Evolutionary conservation across 805 yeast genomes (phyloP).

Genomic region (Candida yuanshanica): DNA sequence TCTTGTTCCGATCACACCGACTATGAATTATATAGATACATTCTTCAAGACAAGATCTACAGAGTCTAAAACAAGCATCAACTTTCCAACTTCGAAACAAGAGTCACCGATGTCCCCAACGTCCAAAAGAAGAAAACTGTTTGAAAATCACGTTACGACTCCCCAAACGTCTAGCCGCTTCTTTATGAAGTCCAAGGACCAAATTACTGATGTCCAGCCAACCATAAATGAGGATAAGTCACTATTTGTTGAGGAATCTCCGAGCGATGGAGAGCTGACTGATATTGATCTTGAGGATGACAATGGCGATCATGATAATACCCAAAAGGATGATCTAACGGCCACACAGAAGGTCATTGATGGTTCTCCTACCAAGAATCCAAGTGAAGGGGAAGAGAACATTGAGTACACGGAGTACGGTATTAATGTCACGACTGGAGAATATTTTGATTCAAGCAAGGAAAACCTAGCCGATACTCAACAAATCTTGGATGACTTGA

Average conservation of each 20-base stretch:
- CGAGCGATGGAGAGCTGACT: constrained; percentile 25
- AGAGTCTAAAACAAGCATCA: neutral
- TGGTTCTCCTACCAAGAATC: too few species aligned
- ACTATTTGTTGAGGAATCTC: constrained; percentile 1
- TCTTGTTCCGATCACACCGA: neutral
- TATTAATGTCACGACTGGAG: neutral
- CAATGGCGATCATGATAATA: neutral
- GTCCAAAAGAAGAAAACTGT: constrained; percentile 16
- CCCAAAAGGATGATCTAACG: neutral
- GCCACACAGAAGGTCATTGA: too few species aligned
- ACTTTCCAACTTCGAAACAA: neutral
- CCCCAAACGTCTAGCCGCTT: neutral
- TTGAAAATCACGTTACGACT: neutral
- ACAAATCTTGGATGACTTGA: neutral
- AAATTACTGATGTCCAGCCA: neutral
- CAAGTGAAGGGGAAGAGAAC: neutral
- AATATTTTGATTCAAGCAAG: neutral
- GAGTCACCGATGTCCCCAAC: constrained; percentile 15
- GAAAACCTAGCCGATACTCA: neutral
- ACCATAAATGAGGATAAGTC: neutral
- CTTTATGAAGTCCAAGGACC: neutral
- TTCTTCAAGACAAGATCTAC: neutral
- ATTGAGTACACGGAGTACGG: neutral
- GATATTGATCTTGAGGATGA: constrained; percentile 17
- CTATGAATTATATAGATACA: neutral